Evolutionary conservation across 768 basidiomycete genomes (phyloP).

Genomic region (Rhodotorula toruloides): DNA sequence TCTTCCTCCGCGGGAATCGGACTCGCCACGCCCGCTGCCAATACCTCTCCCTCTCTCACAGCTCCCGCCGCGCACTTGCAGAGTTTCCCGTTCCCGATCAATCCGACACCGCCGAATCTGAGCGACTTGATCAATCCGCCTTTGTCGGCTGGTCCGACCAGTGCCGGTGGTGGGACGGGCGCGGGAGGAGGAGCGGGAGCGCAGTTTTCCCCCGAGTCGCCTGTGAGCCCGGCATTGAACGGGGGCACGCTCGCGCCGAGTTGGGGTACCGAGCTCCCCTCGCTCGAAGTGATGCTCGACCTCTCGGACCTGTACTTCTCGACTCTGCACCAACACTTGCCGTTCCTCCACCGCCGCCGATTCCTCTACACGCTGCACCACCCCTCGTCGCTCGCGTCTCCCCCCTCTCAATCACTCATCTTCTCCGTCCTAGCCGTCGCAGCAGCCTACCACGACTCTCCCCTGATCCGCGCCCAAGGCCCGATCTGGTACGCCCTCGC

Average conservation of each 20-base stretch:
- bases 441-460: slow-evolving; percentile 26
- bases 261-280: slow-evolving; percentile 18
- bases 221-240: not conserved
- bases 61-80: slow-evolving; percentile 1
- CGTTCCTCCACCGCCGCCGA: slow-evolving; percentile 37
- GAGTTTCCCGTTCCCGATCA: slow-evolving; percentile 28
- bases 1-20: no score
- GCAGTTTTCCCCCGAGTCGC: not conserved
- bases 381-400: slow-evolving; percentile 17
- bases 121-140: slow-evolving; percentile 27
- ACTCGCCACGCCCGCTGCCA: no score
- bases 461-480: slow-evolving; percentile 1
- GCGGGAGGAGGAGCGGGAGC: not conserved
- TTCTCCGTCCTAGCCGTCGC: slow-evolving; percentile 32
- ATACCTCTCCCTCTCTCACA: not conserved
- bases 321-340: slow-evolving; percentile 31
- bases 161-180: not conserved
- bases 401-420: slow-evolving; percentile 32
- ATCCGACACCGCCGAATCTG: slow-evolving; percentile 13
- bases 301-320: slow-evolving; percentile 35
- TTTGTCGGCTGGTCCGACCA: not conserved
- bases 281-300: slow-evolving; percentile 30
- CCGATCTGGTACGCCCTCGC: slow-evolving; percentile 24
- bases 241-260: not conserved
- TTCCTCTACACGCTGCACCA: slow-evolving; percentile 35